phyloP scores from a whole-genome alignment of 2,329 filamentous ascomycete species.

The Paecilomyces dactylethromorphus region DNA sequence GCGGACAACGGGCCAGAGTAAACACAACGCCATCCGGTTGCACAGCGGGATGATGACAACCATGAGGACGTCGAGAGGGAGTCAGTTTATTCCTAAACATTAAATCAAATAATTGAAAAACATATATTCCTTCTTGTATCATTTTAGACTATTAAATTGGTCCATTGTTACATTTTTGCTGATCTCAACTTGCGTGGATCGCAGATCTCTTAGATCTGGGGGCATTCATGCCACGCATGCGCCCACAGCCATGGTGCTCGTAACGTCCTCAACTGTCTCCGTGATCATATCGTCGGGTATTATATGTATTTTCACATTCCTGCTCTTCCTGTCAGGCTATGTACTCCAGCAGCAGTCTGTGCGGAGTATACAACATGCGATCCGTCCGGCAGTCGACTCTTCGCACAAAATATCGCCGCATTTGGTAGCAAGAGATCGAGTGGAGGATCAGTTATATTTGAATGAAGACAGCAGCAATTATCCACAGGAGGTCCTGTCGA shows the following conservation, averaged over 20 bases:
- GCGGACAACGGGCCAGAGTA: conserved; percentile 6
- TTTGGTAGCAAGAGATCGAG: background rate
- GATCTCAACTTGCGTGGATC: background rate
- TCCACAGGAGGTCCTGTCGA: conserved; percentile 12
- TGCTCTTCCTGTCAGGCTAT: conserved; percentile 84
- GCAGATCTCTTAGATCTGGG: background rate
- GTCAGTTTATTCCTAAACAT: background rate
- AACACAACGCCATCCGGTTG: conserved; percentile 1
- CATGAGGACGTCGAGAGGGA: background rate
- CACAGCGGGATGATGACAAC: background rate
- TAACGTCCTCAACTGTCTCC: conserved; percentile 39
- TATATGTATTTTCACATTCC: conserved; percentile 69
- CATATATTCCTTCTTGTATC: background rate
- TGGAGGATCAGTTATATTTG: background rate
- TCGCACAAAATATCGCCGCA: background rate
- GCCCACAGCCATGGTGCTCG: conserved; percentile 35
- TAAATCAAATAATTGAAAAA: background rate
- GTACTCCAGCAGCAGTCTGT: conserved; percentile 81
- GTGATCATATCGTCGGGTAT: conserved; percentile 36
- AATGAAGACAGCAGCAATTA: conserved; percentile 11
- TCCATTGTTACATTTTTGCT: background rate
- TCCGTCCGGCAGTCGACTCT: conserved; percentile 48
- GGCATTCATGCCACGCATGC: conserved; percentile 5
- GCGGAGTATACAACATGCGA: conserved; percentile 65
- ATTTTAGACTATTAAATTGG: background rate